Conservation (phyloP, 768 basidiomycete species). For the Serendipita sp. region DNA sequence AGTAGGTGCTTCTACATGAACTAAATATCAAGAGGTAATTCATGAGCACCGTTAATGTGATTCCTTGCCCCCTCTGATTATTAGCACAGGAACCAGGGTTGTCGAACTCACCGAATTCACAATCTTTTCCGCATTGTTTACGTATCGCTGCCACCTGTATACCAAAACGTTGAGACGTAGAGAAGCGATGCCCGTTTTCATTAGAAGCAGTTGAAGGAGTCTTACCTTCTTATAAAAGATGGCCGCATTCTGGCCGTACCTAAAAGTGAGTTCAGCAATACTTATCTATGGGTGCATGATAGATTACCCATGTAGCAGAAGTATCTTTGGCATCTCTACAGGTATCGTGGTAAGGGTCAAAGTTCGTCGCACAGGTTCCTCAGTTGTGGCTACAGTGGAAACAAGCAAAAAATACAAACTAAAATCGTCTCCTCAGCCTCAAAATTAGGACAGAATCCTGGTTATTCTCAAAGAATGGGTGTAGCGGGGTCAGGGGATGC, state of each 20-base stretch:
- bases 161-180: not conserved
- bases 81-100: slow-evolving; percentile 3
- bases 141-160: slow-evolving; percentile 52
- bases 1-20: slow-evolving; percentile 58
- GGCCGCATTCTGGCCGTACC: slow-evolving; percentile 55
- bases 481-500: no score
- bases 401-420: no score
- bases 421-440: no score
- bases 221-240: slow-evolving; percentile 60
- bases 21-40: slow-evolving; percentile 20
- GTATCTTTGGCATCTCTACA: no score
- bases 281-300: not conserved
- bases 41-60: not conserved
- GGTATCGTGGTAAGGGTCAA: no score
- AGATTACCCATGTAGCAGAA: no score
- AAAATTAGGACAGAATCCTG: no score
- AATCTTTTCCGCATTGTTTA: slow-evolving; percentile 45
- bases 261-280: slow-evolving; percentile 14
- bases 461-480: no score
- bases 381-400: no score
- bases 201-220: not conserved
- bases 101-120: slow-evolving; percentile 41
- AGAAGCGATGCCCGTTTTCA: not conserved
- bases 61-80: not conserved
- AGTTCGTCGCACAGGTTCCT: no score